Evolutionary conservation across 2,329 filamentous ascomycete genomes (phyloP).

Genomic region (Cercospora sesami): DNA sequence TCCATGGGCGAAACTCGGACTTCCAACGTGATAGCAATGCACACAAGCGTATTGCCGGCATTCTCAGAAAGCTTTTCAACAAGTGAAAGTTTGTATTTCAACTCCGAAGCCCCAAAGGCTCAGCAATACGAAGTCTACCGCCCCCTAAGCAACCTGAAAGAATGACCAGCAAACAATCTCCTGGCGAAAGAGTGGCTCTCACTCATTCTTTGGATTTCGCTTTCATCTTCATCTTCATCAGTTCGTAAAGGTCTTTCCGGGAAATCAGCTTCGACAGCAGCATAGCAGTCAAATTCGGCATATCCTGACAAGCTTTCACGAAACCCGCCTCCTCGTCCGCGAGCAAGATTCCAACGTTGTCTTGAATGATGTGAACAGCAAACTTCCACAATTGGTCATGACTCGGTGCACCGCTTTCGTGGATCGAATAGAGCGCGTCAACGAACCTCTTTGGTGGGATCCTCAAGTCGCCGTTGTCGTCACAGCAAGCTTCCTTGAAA

Average conservation of each 20-base stretch:
- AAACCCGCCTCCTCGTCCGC: neutral
- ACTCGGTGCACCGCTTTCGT: neutral
- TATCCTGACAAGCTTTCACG: neutral
- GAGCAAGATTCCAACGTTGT: neutral
- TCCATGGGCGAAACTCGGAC: too few relatives aligned
- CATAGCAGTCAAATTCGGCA: neutral
- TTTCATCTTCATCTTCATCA: neutral
- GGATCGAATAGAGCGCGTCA: neutral
- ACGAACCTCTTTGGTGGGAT: neutral
- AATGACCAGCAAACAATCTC: neutral
- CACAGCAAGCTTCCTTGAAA: neutral
- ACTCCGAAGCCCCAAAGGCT: neutral
- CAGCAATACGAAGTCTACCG: neutral
- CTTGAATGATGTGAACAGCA: neutral
- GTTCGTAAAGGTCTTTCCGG: neutral
- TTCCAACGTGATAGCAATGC: neutral
- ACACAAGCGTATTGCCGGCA: neutral
- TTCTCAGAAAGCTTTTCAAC: neutral
- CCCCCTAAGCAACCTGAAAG: neutral
- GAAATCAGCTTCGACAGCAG: neutral
- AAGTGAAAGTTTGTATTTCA: neutral
- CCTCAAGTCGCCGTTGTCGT: neutral
- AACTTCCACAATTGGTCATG: neutral
- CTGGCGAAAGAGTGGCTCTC: neutral
- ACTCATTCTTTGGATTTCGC: neutral